These are phyloP conservation scores for Penicillium verrucosum DNA, from an alignment of 2,329 filamentous ascomycete species.

Conservation along the genomic window DNA sequence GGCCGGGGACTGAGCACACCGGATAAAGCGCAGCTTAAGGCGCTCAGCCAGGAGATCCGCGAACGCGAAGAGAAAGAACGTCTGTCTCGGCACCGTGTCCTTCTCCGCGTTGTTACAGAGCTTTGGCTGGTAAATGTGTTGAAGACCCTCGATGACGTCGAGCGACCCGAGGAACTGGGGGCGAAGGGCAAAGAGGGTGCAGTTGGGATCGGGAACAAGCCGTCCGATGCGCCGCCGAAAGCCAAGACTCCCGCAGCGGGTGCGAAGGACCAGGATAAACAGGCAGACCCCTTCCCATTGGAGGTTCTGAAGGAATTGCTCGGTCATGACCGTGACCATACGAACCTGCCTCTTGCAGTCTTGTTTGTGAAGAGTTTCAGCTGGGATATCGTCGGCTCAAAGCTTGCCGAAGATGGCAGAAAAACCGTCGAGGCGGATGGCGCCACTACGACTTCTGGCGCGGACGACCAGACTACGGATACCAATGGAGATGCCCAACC, in stretches of 20 bases:
- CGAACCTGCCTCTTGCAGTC: conserved; percentile 85
- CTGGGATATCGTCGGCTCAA: conserved; percentile 90
- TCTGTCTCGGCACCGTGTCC: conserved; percentile 75
- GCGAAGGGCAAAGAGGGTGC: conserved; percentile 54
- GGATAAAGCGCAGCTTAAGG: conserved; percentile 79
- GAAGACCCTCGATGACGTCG: conserved; percentile 71
- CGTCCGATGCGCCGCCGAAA: conserved; percentile 59
- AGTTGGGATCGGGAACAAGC: conserved; percentile 41
- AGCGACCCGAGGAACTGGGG: conserved; percentile 60
- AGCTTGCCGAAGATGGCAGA: conserved; percentile 69
- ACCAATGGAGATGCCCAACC: conserved; percentile 39
- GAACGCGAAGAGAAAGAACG: conserved; percentile 97
- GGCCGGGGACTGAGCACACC: conserved; percentile 88
- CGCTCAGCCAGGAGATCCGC: conserved; percentile 71
- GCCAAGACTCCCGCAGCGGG: conserved; percentile 53
- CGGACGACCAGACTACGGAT: conserved; percentile 49
- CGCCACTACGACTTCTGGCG: conserved; percentile 51
- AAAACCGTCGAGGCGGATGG: conserved; percentile 83
- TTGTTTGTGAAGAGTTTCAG: conserved; percentile 94
- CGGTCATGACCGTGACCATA: conserved; percentile 87
- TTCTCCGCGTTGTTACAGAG: conserved; percentile 88
- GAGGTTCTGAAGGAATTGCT: conserved; percentile 97
- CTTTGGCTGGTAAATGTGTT: conserved; percentile 91
- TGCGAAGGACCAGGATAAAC: conserved; percentile 58
- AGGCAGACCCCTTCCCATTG: conserved; percentile 87